Base-by-base conservation (phyloP, 106 monocot species). In the Vanilla planifolia region DNA sequence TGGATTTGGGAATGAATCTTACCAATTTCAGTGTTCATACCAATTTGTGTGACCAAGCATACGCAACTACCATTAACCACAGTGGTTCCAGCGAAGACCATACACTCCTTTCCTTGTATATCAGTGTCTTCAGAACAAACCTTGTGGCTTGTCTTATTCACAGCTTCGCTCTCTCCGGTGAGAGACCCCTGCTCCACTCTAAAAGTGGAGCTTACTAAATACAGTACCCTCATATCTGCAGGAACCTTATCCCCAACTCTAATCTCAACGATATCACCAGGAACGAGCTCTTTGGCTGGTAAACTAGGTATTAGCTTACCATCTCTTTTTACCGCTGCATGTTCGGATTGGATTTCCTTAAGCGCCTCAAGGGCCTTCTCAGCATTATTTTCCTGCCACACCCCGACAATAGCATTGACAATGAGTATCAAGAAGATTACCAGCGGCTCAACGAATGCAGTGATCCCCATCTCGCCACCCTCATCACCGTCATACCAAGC, bases 331-430 rank as follows among this genome's bases (percentile, higher is more conserved):
- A 85, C 81, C 29, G 46, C 53, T 0, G 89, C 89, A 32, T 82
- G 72, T 50, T 90, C 82, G 13, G 77, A 90, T 42, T 89, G 89
- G 41, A 89, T 85, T 63, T 85, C 78, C 44, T 85, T 85, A 32
- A 89, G 63, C 26, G 81, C 89, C 46, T 90, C 85, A 13, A 90
- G 78, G 3, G 89, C 89, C 72, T 90, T 85, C 73, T 85, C 89
- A 13, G 89, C 89, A 42, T 85, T 90, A 41, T 40, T 90, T 65
- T 82, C 89, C 64, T 90, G 89, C 89, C 89, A 90, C 5, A 90
- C 85, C 10, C 89, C 89, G 8, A 90, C 89, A 11, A 79, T 67
- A 0, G 89, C 89, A 59, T 90, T 90, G 2, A 69, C 59, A 22
- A 69, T 69, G 0, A 69, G 51, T 50, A 69, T 69, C 50, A 69